These are phyloP conservation scores for Solanum chilense DNA, from an alignment of 257 asterid genomes.

Conservation along the genomic window DNA sequence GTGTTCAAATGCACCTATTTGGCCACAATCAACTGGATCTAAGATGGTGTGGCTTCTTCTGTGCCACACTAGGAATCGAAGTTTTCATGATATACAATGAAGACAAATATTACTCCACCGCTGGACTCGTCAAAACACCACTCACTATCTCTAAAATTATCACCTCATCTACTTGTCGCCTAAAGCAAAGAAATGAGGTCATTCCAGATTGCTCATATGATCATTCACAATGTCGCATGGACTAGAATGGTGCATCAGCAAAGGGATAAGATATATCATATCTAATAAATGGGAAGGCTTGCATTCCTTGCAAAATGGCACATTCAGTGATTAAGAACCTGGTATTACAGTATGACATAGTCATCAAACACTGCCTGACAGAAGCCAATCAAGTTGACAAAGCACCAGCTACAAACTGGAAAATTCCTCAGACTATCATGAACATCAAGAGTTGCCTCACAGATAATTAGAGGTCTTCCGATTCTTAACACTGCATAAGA, in stretches of 20 bases:
- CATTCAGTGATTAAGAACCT: background rate
- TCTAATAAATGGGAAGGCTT: background rate
- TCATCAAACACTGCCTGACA: background rate
- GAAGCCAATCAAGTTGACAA: background rate
- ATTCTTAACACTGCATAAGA: background rate
- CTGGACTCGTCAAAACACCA: background rate
- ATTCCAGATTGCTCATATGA: background rate
- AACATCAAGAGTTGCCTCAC: background rate
- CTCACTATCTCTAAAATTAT: background rate
- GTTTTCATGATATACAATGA: background rate
- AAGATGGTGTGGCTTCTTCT: background rate
- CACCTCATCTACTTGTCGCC: background rate
- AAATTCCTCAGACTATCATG: background rate
- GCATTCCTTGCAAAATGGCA: background rate
- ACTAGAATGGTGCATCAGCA: background rate
- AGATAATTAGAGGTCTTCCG: background rate
- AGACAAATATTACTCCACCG: background rate
- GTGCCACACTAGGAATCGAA: background rate
- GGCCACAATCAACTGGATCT: background rate
- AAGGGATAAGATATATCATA: background rate
- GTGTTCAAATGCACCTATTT: background rate
- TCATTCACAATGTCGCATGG: background rate
- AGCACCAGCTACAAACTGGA: background rate
- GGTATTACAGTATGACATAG: background rate
- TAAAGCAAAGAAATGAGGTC: background rate